Evolutionary conservation across 106 monocot species (phyloP), one percentile per base, ranked within the genome.

Genomic region (Apostasia shenzhenica): DNA sequence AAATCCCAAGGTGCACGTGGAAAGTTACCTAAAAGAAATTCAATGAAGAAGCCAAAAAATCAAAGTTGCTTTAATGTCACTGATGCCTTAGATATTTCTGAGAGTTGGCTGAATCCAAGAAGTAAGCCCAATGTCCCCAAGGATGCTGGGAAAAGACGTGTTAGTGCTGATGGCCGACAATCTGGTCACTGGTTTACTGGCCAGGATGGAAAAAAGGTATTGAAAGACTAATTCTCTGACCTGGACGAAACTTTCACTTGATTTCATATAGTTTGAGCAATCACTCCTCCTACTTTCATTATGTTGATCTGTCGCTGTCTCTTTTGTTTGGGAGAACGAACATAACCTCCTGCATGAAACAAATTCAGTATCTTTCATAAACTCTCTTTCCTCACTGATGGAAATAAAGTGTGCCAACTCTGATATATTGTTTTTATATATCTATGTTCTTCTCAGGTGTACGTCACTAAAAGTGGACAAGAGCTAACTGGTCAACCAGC

Each of bases 121-220:
- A 80, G 60, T 48, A 72, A 53, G 53, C 61, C 62, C 65, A 43
- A 76, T 6, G 12, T 80, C 67, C 84, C 84, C 59, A 84, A 79
- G 61, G 85, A 88, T 88, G 84, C 77, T 66, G 88, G 73, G 49
- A 88, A 84, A 74, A 88, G 85, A 45, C 69, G 81, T 77, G 76
- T 81, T 40, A 47, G 58, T 74, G 84, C 82, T 57, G 61, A 54
- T 68, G 85, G 72, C 2, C 69, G 50, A 13, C 61, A 78, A 43
- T 77, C 73, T 72, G 95, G 91, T 67, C 86, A 86, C 50, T 95
- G 95, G 99, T 85, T 79, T 76, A 99, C 99, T 42, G 81, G 72
- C 9, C 69, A 86, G 46, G 78, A 85, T 78, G 99, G 99, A 67
- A 89, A 66, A 80, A 99, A 87, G 99, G 99, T 99, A 78, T 76